Conservation (phyloP, 352 stramenopile species). For the Phytophthora sansomeana region DNA sequence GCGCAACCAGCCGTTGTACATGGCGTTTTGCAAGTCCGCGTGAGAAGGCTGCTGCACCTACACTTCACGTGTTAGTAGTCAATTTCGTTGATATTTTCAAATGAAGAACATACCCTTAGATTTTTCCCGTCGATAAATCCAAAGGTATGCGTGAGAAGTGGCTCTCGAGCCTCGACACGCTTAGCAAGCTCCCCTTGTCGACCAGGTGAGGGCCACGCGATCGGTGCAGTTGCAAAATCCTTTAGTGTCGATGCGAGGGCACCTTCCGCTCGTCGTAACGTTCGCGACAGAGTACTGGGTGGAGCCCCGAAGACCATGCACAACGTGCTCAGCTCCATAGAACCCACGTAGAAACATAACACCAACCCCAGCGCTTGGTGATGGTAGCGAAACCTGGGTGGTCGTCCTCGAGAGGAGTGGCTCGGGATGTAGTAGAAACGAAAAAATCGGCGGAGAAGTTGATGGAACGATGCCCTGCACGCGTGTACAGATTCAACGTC, state of each 20-base stretch:
- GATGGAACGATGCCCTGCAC: background rate
- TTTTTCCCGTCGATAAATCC: background rate
- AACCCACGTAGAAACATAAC: conserved; percentile 9
- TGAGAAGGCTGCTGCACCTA: conserved; percentile 9
- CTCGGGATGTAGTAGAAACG: conserved; percentile 11
- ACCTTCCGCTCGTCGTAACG: conserved; percentile 1
- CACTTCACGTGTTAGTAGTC: too few relatives aligned
- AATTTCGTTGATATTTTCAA: too few relatives aligned
- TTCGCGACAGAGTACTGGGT: background rate
- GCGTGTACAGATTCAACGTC: background rate
- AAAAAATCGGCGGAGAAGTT: background rate
- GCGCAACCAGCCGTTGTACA: conserved; percentile 12
- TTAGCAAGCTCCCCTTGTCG: background rate
- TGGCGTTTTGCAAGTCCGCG: background rate
- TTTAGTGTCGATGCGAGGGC: background rate
- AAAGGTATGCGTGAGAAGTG: background rate
- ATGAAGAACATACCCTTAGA: background rate
- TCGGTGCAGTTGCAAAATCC: background rate
- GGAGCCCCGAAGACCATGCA: conserved; percentile 12
- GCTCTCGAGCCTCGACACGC: background rate
- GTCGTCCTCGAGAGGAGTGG: background rate
- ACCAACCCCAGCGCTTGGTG: conserved; percentile 10
- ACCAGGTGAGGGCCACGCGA: conserved; percentile 4
- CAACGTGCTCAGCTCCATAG: conserved; percentile 2
- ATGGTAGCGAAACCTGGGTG: conserved; percentile 1